Evolutionary conservation across 495 filamentous ascomycete species (phyloP).

Genomic region (Evernia prunastri): DNA sequence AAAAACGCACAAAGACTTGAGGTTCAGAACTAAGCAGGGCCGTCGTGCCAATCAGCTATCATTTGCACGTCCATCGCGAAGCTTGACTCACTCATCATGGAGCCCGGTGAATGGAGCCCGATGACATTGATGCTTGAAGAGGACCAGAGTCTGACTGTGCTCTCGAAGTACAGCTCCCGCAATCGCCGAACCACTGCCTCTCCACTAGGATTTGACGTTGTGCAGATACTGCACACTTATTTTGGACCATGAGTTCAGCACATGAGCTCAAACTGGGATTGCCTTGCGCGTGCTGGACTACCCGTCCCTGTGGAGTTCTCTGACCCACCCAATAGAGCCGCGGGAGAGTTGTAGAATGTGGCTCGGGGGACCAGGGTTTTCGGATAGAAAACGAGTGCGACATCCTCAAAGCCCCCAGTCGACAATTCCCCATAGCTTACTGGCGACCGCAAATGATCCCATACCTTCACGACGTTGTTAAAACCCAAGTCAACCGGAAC

Average conservation of each 20-base stretch:
- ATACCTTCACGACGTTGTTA: not conserved
- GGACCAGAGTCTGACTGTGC: not conserved
- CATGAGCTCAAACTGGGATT: not conserved
- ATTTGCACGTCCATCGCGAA: not conserved
- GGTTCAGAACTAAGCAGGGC: constrained; percentile 16
- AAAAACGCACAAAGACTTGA: constrained; percentile 13
- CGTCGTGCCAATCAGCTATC: not conserved
- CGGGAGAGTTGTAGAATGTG: not conserved
- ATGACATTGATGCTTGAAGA: not conserved
- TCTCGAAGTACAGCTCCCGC: not conserved
- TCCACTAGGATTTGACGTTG: not conserved
- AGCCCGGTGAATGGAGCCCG: not conserved
- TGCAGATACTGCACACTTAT: not conserved
- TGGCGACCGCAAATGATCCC: not conserved
- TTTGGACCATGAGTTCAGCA: not conserved
- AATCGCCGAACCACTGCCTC: not conserved
- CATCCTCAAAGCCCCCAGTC: not conserved
- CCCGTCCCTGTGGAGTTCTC: not conserved
- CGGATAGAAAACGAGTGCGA: not conserved
- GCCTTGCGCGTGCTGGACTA: not conserved
- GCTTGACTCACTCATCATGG: not conserved
- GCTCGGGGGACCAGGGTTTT: not conserved
- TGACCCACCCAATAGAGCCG: not conserved
- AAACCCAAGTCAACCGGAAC: not conserved
- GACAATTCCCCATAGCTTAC: not conserved